Percentiles rank a stretch among this genome's conserved stretches.
phyloP scores from a whole-genome alignment of 805 yeast species.

The Lachancea sp. region DNA sequence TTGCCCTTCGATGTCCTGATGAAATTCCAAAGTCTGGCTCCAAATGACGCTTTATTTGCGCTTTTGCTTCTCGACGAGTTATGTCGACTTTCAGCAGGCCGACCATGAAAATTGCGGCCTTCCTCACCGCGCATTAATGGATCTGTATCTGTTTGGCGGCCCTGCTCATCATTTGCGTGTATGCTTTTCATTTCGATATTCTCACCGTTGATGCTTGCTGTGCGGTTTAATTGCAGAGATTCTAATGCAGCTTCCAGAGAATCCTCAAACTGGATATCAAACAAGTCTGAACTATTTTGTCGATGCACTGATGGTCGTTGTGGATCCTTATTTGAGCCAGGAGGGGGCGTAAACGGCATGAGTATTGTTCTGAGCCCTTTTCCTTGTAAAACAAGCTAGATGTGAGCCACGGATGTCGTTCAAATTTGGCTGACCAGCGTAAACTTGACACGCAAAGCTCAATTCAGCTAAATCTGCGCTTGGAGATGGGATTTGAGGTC shows the following conservation, averaged over 20 bases:
- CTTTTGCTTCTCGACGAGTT: not conserved
- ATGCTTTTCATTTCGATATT: constrained; percentile 29
- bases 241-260: constrained; percentile 62
- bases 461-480: too few relatives aligned
- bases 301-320: constrained; percentile 3
- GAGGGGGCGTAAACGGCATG: constrained; percentile 24
- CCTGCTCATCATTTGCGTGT: constrained; percentile 9
- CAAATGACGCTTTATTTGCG: constrained; percentile 1
- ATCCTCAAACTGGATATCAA: constrained; percentile 58
- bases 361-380: not conserved
- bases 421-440: too few relatives aligned
- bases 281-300: constrained; percentile 36
- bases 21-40: constrained; percentile 13
- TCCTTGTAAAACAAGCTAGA: not conserved
- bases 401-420: too few relatives aligned
- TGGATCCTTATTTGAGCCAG: constrained; percentile 12
- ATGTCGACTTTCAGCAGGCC: not conserved
- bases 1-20: constrained; percentile 9
- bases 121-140: constrained; percentile 11
- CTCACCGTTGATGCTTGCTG: constrained; percentile 15
- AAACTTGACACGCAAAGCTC: too few relatives aligned
- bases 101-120: constrained; percentile 3
- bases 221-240: constrained; percentile 36
- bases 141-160: constrained; percentile 13
- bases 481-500: too few relatives aligned